phyloP scores from a whole-genome alignment of 2,329 filamentous ascomycete genomes.

The Penicillium sp. region DNA sequence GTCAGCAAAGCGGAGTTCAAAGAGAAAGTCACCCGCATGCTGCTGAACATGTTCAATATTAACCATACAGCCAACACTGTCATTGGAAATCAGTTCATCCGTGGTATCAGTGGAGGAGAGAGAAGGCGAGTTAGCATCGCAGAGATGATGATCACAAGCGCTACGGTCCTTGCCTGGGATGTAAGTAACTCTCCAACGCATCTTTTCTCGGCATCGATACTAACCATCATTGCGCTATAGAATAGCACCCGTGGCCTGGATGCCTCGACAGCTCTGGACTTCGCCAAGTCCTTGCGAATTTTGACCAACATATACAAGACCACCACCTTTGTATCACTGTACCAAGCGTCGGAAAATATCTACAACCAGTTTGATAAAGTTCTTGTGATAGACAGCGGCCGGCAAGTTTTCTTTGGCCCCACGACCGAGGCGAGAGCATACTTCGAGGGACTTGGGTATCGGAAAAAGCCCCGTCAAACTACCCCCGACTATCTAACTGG shows the following conservation, averaged over 20 bases:
- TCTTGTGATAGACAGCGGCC: constrained; percentile 69
- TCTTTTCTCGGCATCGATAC: not conserved
- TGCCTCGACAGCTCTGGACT: constrained; percentile 62
- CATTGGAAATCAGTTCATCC: constrained; percentile 74
- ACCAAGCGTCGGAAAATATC: constrained; percentile 78
- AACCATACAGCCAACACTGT: constrained; percentile 80
- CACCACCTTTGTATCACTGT: constrained; percentile 78
- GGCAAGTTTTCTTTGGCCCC: constrained; percentile 70
- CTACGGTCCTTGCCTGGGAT: constrained; percentile 68
- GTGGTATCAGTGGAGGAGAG: constrained; percentile 69
- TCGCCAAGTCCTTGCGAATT: constrained; percentile 64
- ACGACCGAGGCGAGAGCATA: constrained; percentile 61
- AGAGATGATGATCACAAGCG: constrained; percentile 72
- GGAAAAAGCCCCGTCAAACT: constrained; percentile 68
- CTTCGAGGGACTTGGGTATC: constrained; percentile 71
- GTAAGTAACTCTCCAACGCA: not conserved
- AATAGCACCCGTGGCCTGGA: constrained; percentile 66
- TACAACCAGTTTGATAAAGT: constrained; percentile 79
- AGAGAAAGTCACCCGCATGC: constrained; percentile 63
- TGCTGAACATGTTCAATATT: constrained; percentile 91
- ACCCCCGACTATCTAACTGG: constrained; percentile 76
- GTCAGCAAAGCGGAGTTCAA: constrained; percentile 70
- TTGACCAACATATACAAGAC: constrained; percentile 79
- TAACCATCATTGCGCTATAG: not conserved
- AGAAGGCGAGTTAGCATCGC: constrained; percentile 75